phyloP scores from a whole-genome alignment of 179 eudicot species.

The Silene coronaria region DNA sequence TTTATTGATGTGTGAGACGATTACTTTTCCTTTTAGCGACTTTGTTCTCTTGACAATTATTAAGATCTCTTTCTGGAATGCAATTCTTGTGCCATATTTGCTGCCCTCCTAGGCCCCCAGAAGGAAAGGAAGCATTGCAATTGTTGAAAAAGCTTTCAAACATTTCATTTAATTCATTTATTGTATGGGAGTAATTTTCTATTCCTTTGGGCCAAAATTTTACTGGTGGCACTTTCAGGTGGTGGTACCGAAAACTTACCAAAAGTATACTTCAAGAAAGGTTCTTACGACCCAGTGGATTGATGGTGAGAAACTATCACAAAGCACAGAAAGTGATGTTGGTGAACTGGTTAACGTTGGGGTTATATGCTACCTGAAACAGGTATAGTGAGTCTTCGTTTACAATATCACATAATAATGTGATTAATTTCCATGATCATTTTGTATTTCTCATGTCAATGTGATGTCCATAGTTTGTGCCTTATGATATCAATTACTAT shows the following conservation, averaged over 20 bases:
- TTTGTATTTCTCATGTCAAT: neutral
- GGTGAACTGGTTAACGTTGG: constrained; percentile 97
- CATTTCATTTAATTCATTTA: neutral
- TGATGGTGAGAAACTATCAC: constrained; percentile 96
- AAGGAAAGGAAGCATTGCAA: too few species aligned
- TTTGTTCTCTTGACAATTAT: neutral
- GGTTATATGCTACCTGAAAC: constrained; percentile 98
- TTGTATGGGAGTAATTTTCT: neutral
- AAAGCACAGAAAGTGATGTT: constrained; percentile 93
- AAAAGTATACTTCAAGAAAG: constrained; percentile 86
- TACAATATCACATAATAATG: neutral
- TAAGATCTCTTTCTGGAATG: neutral
- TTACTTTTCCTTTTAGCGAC: neutral
- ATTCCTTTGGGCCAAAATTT: constrained; percentile 10
- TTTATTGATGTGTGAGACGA: neutral
- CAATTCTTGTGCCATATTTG: constrained; percentile 1
- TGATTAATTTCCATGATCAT: constrained; percentile 9
- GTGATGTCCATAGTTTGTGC: neutral
- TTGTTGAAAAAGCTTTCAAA: neutral
- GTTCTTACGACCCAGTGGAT: constrained; percentile 95
- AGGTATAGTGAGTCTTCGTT: constrained; percentile 43
- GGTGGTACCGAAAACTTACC: constrained; percentile 79
- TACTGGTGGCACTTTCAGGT: constrained; percentile 46
- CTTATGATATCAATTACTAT: neutral
- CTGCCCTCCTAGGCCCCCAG: too few species aligned